These are phyloP conservation scores for Fusarium domesticum DNA, from an alignment of 2,329 filamentous ascomycete genomes.

Conservation along the genomic window DNA sequence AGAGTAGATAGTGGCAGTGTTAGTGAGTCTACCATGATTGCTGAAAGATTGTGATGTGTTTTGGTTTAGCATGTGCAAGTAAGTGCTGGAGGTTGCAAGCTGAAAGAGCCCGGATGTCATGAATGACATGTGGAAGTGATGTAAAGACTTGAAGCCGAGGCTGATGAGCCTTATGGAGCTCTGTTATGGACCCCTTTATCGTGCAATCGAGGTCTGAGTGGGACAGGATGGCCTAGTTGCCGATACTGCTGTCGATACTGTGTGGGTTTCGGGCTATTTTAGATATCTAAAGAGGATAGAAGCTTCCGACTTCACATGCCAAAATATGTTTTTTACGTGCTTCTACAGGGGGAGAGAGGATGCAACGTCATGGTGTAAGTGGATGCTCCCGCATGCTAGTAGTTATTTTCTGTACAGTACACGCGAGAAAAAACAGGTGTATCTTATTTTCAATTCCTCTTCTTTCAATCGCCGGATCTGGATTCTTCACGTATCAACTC, in stretches of 20 bases:
- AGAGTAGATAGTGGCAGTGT: not conserved
- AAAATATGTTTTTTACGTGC: not conserved
- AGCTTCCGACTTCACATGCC: conserved; percentile 29
- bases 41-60: too few species aligned
- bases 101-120: too few species aligned
- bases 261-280: too few species aligned
- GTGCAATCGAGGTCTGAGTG: too few species aligned
- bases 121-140: too few species aligned
- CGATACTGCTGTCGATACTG: too few species aligned
- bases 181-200: not conserved
- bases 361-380: conserved; percentile 13
- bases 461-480: conserved; percentile 14
- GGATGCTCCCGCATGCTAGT: too few species aligned
- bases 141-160: not conserved
- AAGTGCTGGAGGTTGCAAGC: too few species aligned
- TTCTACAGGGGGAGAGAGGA: not conserved
- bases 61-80: too few species aligned
- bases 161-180: not conserved
- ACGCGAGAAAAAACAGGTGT: conserved; percentile 9
- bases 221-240: too few species aligned
- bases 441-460: conserved; percentile 17
- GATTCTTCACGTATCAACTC: too few species aligned
- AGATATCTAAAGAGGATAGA: conserved; percentile 19
- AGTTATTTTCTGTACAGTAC: too few species aligned
- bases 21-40: not conserved